A percentile compares a stretch with the other conserved stretches of the same genome.
Evolutionary conservation across 495 filamentous ascomycete species (phyloP).

Genomic region (Achaetomiella virescens): DNA sequence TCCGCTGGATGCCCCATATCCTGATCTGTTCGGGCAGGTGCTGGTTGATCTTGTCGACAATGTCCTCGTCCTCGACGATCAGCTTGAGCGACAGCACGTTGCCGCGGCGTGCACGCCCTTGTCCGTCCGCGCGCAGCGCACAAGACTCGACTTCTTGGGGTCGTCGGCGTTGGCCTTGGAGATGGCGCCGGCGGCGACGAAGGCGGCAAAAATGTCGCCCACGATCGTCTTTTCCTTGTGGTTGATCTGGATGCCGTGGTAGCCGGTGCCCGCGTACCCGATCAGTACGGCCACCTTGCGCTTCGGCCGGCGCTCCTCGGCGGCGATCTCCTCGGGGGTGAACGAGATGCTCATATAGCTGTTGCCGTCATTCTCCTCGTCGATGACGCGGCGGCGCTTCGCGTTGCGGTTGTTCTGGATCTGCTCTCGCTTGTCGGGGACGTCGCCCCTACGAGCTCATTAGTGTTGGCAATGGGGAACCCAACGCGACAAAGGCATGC

Average conservation of each 20-base stretch:
- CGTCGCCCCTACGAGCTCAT: constrained; percentile 20
- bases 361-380: constrained; percentile 34
- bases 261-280: constrained; percentile 94
- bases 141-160: constrained; percentile 90
- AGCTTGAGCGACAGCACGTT: constrained; percentile 94
- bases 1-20: constrained; percentile 84
- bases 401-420: constrained; percentile 48
- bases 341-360: constrained; percentile 43
- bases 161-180: constrained; percentile 95
- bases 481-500: neutral
- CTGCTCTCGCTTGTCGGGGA: constrained; percentile 55
- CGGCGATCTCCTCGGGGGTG: constrained; percentile 66
- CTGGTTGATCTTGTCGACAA: constrained; percentile 85
- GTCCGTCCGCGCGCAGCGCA: constrained; percentile 91
- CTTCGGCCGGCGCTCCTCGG: constrained; percentile 81
- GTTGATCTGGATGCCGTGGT: constrained; percentile 90
- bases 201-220: constrained; percentile 88
- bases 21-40: constrained; percentile 80
- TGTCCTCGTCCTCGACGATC: constrained; percentile 83
- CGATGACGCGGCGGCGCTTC: constrained; percentile 48
- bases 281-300: constrained; percentile 92
- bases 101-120: constrained; percentile 97
- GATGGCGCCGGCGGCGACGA: constrained; percentile 84
- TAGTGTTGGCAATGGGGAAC: constrained; percentile 25
- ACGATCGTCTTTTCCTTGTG: constrained; percentile 83